Evolutionary conservation across 2,329 filamentous ascomycete genomes (phyloP).

Genomic region (Botrytis elliptica): DNA sequence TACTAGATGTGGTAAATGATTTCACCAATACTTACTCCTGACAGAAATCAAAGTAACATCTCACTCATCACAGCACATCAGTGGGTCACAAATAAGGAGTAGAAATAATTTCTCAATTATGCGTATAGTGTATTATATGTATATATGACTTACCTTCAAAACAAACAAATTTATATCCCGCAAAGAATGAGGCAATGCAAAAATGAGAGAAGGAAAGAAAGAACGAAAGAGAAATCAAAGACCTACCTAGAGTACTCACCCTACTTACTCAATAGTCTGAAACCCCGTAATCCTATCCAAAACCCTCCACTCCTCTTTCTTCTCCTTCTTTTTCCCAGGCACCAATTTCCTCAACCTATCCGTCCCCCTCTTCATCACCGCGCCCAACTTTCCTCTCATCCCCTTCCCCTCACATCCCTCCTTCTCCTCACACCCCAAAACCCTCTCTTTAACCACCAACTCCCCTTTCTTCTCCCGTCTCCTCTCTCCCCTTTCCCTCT

Average conservation of each 20-base stretch:
- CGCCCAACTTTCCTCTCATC: not conserved
- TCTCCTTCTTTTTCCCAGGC: not conserved
- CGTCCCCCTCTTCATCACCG: not conserved
- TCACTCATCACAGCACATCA: not conserved
- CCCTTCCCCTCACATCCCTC: not conserved
- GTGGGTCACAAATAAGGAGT: not conserved
- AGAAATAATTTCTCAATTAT: not conserved
- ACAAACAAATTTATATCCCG: not conserved
- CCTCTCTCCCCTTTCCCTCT: not conserved
- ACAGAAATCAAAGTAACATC: not conserved
- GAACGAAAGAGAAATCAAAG: not conserved
- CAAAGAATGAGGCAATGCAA: too few species aligned
- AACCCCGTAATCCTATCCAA: not conserved
- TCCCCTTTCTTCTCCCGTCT: not conserved
- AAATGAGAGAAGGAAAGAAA: too few species aligned
- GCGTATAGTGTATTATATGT: not conserved
- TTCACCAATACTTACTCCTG: not conserved
- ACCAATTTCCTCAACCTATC: not conserved
- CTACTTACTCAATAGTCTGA: slow-evolving; percentile 1
- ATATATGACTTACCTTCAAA: not conserved
- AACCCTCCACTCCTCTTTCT: not conserved
- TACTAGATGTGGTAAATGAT: not conserved
- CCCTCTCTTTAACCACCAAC: not conserved
- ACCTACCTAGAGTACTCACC: not conserved
- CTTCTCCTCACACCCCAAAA: not conserved